These are phyloP conservation scores for Ettlia oleoabundans DNA, from an alignment of 139 green algal species.

Conservation along the genomic window DNA sequence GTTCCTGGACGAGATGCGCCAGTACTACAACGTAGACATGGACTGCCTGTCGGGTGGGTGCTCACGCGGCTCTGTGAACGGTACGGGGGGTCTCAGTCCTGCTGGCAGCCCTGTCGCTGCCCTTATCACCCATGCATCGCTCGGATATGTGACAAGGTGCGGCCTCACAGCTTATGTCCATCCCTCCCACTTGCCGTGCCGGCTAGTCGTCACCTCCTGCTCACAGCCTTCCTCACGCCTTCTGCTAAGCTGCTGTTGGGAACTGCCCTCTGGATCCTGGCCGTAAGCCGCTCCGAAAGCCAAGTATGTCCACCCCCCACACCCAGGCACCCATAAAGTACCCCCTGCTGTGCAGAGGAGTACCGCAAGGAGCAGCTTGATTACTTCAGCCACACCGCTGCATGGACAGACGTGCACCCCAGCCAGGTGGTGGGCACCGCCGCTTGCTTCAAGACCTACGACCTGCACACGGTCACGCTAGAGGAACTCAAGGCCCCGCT, in stretches of 20 bases:
- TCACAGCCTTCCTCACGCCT: too few relatives aligned
- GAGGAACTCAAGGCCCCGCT: conserved; percentile 81
- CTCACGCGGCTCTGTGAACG: too few relatives aligned
- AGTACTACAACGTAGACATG: conserved; percentile 86
- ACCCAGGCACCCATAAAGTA: too few relatives aligned
- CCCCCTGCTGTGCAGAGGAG: conserved; percentile 13
- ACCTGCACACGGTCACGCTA: conserved; percentile 84
- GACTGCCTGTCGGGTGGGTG: conserved; percentile 58
- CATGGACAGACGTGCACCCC: conserved; percentile 89
- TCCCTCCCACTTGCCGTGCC: too few relatives aligned
- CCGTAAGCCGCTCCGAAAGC: not conserved
- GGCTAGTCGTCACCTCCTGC: too few relatives aligned
- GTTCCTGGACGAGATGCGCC: conserved; percentile 85
- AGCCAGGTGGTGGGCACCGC: conserved; percentile 71
- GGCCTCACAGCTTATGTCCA: too few relatives aligned
- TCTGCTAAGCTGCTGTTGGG: too few relatives aligned
- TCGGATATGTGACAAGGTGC: too few relatives aligned
- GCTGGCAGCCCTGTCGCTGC: too few relatives aligned
- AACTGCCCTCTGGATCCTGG: too few relatives aligned
- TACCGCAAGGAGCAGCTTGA: conserved; percentile 78
- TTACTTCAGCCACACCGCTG: conserved; percentile 83
- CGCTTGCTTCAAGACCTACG: conserved; percentile 80
- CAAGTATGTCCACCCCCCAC: not conserved
- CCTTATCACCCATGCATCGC: too few relatives aligned
- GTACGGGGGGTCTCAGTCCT: too few relatives aligned